Evolutionary conservation across 768 basidiomycete genomes (phyloP).

Genomic region (Termitomyces titanicus): DNA sequence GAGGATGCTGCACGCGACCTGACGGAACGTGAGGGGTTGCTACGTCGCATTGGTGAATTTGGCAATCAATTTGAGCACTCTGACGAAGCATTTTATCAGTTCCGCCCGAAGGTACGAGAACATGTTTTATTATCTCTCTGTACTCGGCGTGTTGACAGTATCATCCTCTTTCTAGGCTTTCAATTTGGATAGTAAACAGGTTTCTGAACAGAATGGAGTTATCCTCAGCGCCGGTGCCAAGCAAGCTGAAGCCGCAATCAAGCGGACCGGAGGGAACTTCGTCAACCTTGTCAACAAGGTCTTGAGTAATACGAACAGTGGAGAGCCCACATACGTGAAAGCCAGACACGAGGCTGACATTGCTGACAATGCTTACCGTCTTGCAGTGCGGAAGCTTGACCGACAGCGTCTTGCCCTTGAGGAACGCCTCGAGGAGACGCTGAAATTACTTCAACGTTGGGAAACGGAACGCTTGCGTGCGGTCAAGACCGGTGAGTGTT

Average conservation of each 20-base stretch:
- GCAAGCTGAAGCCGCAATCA: conserved; percentile 53
- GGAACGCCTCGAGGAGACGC: conserved; percentile 78
- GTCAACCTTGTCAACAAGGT: conserved; percentile 74
- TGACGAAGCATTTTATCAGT: conserved; percentile 82
- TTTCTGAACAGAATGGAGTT: conserved; percentile 15
- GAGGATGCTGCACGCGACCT: conserved; percentile 69
- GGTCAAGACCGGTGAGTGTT: conserved; percentile 75
- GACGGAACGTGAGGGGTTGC: conserved; percentile 55
- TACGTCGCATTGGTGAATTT: conserved; percentile 76
- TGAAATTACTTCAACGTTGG: conserved; percentile 81
- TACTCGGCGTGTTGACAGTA: background rate
- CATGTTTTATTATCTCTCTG: background rate
- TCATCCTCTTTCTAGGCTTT: conserved; percentile 45
- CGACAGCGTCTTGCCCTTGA: conserved; percentile 82
- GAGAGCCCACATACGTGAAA: conserved; percentile 67
- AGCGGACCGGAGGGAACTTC: conserved; percentile 59
- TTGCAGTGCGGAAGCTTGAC: conserved; percentile 79
- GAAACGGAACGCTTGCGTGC: conserved; percentile 80
- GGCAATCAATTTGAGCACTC: conserved; percentile 78
- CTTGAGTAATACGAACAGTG: conserved; percentile 42
- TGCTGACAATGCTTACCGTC: conserved; percentile 77
- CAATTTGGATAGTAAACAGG: conserved; percentile 40
- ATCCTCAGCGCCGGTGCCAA: conserved; percentile 21
- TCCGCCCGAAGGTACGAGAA: conserved; percentile 65
- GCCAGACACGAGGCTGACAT: conserved; percentile 76